These are phyloP conservation scores for Ustilago esculenta DNA, from an alignment of 1,284 basidiomycete genomes.

Conservation along the genomic window DNA sequence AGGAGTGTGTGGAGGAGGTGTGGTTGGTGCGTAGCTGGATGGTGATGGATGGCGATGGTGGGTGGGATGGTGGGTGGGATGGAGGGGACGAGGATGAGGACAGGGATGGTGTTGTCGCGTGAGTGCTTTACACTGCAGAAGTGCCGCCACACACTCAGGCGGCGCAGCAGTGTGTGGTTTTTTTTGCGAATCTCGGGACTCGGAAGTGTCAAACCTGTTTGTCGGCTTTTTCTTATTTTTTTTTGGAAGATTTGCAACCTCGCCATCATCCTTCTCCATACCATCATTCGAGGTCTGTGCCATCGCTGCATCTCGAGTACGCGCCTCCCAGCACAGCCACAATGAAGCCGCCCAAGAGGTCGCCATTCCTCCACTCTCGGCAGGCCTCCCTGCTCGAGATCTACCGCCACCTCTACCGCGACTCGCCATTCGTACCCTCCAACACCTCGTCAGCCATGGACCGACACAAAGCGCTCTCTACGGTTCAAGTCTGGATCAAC, in stretches of 20 bases:
- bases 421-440: conserved; percentile 13
- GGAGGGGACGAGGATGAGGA: no score
- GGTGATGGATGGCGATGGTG: background rate
- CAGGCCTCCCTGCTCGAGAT: conserved; percentile 42
- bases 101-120: conserved; percentile 23
- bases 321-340: background rate
- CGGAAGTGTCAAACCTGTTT: conserved; percentile 27
- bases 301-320: background rate
- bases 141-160: background rate
- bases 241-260: no score
- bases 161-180: background rate
- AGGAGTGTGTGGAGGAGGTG: no score
- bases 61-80: no score
- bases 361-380: conserved; percentile 41
- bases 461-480: conserved; percentile 29
- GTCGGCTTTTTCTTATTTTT: background rate
- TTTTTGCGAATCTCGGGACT: conserved; percentile 1
- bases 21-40: background rate
- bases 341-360: conserved; percentile 49
- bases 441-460: conserved; percentile 9
- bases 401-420: conserved; percentile 44
- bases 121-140: no score
- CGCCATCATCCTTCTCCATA: background rate
- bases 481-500: conserved; percentile 61
- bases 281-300: no score